phyloP scores from a whole-genome alignment of 768 basidiomycete species.

The Tremella mesenterica region DNA sequence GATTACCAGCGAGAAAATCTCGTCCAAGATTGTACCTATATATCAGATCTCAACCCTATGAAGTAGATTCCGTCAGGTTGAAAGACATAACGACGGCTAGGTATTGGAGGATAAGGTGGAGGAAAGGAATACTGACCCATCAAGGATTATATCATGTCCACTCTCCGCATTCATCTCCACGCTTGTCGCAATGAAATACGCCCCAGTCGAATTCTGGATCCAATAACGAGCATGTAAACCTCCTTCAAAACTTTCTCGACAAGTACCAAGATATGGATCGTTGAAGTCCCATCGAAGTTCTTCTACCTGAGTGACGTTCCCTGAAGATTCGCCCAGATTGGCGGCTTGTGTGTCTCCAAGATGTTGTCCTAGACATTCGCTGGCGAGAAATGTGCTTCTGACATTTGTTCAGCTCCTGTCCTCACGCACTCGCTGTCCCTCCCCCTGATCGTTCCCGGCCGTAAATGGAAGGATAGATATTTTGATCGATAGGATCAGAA shows the following conservation, averaged over 20 bases:
- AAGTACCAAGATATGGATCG: conserved; percentile 70
- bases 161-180: conserved; percentile 45
- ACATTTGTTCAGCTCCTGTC: too few relatives aligned
- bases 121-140: conserved; percentile 52
- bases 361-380: conserved; percentile 77
- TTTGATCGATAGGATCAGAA: background rate
- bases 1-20: conserved; percentile 78
- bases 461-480: background rate
- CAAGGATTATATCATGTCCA: conserved; percentile 60
- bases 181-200: conserved; percentile 37
- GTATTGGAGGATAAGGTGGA: conserved; percentile 6
- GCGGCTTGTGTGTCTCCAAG: conserved; percentile 60
- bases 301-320: conserved; percentile 63
- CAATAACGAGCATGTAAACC: conserved; percentile 86
- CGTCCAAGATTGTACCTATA: conserved; percentile 68
- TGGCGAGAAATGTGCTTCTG: conserved; percentile 55
- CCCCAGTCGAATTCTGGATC: conserved; percentile 57
- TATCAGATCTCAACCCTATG: background rate
- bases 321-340: conserved; percentile 70
- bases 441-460: too few relatives aligned
- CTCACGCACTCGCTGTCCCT: too few relatives aligned
- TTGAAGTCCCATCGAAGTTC: conserved; percentile 81
- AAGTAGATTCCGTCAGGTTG: too few relatives aligned
- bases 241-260: conserved; percentile 73
- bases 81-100: background rate